Conservation (phyloP, 2,329 filamentous ascomycete genomes). For the Cryoendolithus antarcticus region DNA sequence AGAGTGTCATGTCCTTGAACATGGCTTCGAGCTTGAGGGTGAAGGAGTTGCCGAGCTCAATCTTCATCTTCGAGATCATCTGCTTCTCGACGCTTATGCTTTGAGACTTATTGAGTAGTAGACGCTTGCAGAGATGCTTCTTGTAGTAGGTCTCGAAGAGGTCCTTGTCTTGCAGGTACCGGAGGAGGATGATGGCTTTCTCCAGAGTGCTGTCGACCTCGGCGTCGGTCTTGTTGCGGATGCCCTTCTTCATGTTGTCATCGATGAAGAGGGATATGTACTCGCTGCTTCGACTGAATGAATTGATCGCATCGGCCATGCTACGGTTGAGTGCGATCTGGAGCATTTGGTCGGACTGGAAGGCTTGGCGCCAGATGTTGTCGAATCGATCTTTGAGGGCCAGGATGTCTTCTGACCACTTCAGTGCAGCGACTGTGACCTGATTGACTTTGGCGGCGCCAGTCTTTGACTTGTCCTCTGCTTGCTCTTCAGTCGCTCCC, state of each 20-base stretch:
- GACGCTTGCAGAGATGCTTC: constrained; percentile 78
- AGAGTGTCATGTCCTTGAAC: constrained; percentile 92
- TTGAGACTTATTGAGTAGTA: constrained; percentile 80
- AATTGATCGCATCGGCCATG: constrained; percentile 90
- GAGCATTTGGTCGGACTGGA: constrained; percentile 61
- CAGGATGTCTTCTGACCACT: constrained; percentile 90
- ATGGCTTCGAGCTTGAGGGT: constrained; percentile 89
- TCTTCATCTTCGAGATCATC: constrained; percentile 94
- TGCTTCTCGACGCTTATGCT: constrained; percentile 88
- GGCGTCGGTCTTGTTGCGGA: constrained; percentile 80
- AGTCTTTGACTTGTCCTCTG: constrained; percentile 36
- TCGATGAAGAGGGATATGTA: constrained; percentile 95
- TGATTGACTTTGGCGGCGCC: constrained; percentile 47
- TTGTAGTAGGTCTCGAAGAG: constrained; percentile 97
- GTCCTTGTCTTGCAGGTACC: constrained; percentile 85
- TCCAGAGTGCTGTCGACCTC: constrained; percentile 78
- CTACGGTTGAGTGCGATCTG: constrained; percentile 75
- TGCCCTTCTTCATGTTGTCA: constrained; percentile 85
- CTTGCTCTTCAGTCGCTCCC: constrained; percentile 32
- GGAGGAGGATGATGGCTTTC: constrained; percentile 75
- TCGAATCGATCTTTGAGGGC: constrained; percentile 83
- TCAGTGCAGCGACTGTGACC: constrained; percentile 75
- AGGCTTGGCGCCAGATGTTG: constrained; percentile 59
- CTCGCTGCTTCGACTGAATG: constrained; percentile 71
- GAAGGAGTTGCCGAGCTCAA: constrained; percentile 88